Percentiles rank a stretch among this genome's conserved stretches.
Conservation (phyloP, 2,329 filamentous ascomycete genomes). For the Cordyceps fumosorosea region DNA sequence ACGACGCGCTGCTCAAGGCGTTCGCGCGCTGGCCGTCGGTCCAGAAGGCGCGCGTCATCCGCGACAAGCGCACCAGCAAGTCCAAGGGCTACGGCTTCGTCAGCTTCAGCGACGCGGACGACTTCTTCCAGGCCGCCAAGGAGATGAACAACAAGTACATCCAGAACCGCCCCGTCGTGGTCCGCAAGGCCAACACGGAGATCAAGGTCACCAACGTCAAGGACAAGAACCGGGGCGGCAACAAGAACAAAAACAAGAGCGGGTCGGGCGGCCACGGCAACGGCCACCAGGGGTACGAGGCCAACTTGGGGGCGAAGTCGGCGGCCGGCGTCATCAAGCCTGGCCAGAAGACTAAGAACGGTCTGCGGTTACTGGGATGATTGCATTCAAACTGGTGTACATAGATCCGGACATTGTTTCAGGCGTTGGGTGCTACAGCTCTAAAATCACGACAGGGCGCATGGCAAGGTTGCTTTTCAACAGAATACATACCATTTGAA, state of each 20-base stretch:
- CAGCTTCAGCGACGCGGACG: constrained; percentile 88
- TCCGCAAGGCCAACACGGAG: constrained; percentile 86
- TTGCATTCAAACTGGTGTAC: background rate
- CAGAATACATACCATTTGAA: constrained; percentile 9
- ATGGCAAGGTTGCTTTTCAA: background rate
- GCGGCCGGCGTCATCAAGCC: constrained; percentile 53
- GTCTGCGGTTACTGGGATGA: constrained; percentile 53
- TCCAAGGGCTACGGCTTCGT: constrained; percentile 96
- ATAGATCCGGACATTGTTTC: background rate
- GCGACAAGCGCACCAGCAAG: constrained; percentile 94
- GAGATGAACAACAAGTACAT: constrained; percentile 99
- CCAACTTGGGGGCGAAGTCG: constrained; percentile 41
- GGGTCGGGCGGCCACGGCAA: constrained; percentile 23
- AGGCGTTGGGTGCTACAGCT: constrained; percentile 2
- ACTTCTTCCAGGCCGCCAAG: constrained; percentile 92
- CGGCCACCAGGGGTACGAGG: constrained; percentile 35
- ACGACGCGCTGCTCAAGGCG: constrained; percentile 90
- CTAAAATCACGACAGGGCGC: background rate
- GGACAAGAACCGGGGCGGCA: constrained; percentile 44
- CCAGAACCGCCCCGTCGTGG: constrained; percentile 84
- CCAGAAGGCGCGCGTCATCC: constrained; percentile 85
- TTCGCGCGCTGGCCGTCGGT: constrained; percentile 84
- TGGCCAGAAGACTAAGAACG: constrained; percentile 62
- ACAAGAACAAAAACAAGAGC: constrained; percentile 30
- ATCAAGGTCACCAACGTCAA: constrained; percentile 70